These are phyloP conservation scores for Rhodomyrtus tomentosa DNA, from an alignment of 345 rosid genomes.

Conservation along the genomic window DNA sequence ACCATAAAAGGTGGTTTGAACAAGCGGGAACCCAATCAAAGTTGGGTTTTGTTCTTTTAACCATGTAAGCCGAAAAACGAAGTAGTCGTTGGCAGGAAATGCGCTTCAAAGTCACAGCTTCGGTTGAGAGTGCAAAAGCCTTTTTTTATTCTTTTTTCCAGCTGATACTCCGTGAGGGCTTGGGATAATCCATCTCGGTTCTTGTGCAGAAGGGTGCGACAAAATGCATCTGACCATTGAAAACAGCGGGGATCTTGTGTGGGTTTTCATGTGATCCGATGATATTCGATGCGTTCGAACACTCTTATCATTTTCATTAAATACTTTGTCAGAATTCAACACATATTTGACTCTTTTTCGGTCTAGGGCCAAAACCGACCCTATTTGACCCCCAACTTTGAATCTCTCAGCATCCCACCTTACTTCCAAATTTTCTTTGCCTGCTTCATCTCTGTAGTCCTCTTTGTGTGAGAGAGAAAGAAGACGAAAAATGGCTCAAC, in stretches of 20 bases:
- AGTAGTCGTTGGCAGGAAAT: not conserved
- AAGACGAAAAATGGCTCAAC: not conserved
- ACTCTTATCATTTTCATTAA: not conserved
- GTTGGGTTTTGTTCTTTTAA: not conserved
- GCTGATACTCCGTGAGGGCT: not conserved
- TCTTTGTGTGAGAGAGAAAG: not conserved
- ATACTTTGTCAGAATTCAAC: too few relatives aligned
- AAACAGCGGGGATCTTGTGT: too few relatives aligned
- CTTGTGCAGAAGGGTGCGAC: too few relatives aligned
- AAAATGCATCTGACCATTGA: too few relatives aligned
- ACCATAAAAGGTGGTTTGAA: not conserved
- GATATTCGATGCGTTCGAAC: too few relatives aligned
- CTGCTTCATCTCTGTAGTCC: not conserved
- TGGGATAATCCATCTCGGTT: not conserved
- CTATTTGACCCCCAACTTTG: not conserved
- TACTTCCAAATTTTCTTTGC: not conserved
- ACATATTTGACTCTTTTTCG: not conserved
- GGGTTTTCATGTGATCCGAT: not conserved
- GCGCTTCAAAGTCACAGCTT: not conserved
- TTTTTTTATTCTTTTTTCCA: not conserved
- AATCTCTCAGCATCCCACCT: not conserved
- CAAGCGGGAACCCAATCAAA: not conserved
- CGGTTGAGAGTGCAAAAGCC: not conserved
- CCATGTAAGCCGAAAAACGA: not conserved
- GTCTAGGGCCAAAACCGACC: not conserved